Evolutionary conservation across 129 eudicot genomes (phyloP).

Genomic region (Chrysanthemum lavandulifolium): DNA sequence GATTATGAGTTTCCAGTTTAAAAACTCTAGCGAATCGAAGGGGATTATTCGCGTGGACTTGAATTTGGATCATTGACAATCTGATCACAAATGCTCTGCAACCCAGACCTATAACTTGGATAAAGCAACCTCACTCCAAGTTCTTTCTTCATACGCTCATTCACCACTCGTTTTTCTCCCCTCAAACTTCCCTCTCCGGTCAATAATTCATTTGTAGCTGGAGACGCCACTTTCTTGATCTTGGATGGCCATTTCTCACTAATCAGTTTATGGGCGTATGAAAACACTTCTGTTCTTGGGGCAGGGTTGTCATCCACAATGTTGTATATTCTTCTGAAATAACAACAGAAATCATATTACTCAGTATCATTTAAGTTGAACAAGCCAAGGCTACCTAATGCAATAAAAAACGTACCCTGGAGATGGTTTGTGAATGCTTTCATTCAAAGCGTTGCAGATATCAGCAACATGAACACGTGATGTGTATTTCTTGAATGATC

Average conservation of each 20-base stretch:
- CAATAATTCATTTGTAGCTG: conserved; percentile 17
- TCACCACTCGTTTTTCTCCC: conserved; percentile 75
- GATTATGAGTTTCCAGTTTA: background rate
- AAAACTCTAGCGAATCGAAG: conserved; percentile 6
- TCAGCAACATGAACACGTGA: conserved; percentile 84
- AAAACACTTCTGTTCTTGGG: conserved; percentile 68
- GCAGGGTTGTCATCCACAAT: conserved; percentile 91
- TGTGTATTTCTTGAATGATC: conserved; percentile 60
- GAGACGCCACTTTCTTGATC: conserved; percentile 9
- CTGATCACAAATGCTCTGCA: conserved; percentile 58
- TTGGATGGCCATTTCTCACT: conserved; percentile 53
- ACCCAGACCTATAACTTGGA: conserved; percentile 74
- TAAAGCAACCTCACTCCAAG: conserved; percentile 62
- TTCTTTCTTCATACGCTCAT: conserved; percentile 64
- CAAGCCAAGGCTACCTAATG: background rate
- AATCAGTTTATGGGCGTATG: conserved; percentile 51
- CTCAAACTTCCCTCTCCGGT: conserved; percentile 14
- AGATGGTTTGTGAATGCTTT: conserved; percentile 49
- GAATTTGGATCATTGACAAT: conserved; percentile 30
- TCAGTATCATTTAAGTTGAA: background rate
- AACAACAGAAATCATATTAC: background rate
- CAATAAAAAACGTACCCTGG: conserved; percentile 42
- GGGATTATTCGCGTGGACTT: conserved; percentile 15
- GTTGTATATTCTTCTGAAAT: conserved; percentile 60
- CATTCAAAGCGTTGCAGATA: conserved; percentile 73